phyloP scores from a whole-genome alignment of 208 protist species.

The Leishmania braziliensis region DNA sequence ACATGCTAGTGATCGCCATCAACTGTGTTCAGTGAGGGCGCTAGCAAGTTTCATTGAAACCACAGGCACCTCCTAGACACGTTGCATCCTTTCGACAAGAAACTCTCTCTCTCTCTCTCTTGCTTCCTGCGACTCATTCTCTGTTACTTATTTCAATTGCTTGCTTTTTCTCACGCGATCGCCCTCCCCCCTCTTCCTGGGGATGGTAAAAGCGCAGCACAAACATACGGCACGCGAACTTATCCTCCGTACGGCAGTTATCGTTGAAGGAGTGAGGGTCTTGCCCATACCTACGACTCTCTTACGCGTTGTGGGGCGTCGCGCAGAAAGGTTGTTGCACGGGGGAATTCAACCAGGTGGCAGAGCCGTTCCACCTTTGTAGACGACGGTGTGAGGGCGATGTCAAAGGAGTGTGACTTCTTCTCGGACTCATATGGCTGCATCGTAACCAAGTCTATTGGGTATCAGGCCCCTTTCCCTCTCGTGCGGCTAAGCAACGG shows the following conservation, averaged over 20 bases:
- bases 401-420: constrained; percentile 42
- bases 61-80: not conserved
- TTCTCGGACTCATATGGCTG: constrained; percentile 64
- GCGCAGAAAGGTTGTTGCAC: not conserved
- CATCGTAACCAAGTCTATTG: constrained; percentile 43
- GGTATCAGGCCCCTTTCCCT: constrained; percentile 56
- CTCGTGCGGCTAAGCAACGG: constrained; percentile 38
- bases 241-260: not conserved
- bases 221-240: not conserved
- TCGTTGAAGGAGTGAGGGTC: not conserved
- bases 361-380: not conserved
- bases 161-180: not conserved
- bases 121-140: not conserved
- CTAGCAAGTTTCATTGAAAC: not conserved
- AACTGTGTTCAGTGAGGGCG: not conserved
- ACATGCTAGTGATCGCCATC: not conserved
- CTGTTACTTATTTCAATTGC: not conserved
- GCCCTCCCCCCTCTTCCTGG: not conserved
- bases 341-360: not conserved
- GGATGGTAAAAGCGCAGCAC: not conserved
- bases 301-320: not conserved
- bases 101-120: not conserved
- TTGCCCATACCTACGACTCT: not conserved
- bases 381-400: not conserved
- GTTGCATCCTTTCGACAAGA: not conserved